These are phyloP conservation scores for Nigrospora osmanthi DNA, from an alignment of 2,329 filamentous ascomycete genomes.

Conservation along the genomic window DNA sequence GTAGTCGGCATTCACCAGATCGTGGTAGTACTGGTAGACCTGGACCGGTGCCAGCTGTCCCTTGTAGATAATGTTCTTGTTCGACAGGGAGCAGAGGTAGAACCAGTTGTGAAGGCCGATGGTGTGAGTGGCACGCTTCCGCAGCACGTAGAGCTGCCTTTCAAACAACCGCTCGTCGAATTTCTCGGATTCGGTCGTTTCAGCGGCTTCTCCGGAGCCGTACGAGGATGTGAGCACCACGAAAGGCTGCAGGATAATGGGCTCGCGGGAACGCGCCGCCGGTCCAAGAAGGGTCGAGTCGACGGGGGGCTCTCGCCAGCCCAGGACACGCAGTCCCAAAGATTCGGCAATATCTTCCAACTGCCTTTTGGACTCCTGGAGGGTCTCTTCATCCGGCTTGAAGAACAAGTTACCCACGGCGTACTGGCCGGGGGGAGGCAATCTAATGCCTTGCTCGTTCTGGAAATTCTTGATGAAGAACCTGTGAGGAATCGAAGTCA, in stretches of 20 bases:
- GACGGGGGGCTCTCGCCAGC: slow-evolving; percentile 92
- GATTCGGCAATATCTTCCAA: slow-evolving; percentile 91
- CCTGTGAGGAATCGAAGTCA: slow-evolving; percentile 97
- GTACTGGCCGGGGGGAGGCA: slow-evolving; percentile 87
- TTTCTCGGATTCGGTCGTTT: slow-evolving; percentile 66
- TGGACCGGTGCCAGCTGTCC: slow-evolving; percentile 89
- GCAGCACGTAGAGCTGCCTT: slow-evolving; percentile 85
- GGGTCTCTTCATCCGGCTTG: slow-evolving; percentile 85
- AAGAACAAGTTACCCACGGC: slow-evolving; percentile 97
- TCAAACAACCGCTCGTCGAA: slow-evolving; percentile 87
- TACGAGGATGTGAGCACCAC: slow-evolving; percentile 83
- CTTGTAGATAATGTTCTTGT: slow-evolving; percentile 99
- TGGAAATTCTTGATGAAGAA: slow-evolving; percentile 99
- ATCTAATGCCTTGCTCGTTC: slow-evolving; percentile 77
- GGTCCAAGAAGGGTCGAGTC: slow-evolving; percentile 91
- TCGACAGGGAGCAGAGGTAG: slow-evolving; percentile 91
- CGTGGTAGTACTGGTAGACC: slow-evolving; percentile 97
- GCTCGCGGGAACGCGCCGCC: slow-evolving; percentile 87
- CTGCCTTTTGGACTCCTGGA: slow-evolving; percentile 83
- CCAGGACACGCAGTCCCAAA: slow-evolving; percentile 81
- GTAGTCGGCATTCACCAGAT: slow-evolving; percentile 93
- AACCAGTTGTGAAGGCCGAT: slow-evolving; percentile 98
- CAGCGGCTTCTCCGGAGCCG: slow-evolving; percentile 71
- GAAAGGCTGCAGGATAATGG: slow-evolving; percentile 90
- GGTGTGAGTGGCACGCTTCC: slow-evolving; percentile 90